phyloP scores from a whole-genome alignment of 345 rosid species.

The Xanthoceras sorbifolium region DNA sequence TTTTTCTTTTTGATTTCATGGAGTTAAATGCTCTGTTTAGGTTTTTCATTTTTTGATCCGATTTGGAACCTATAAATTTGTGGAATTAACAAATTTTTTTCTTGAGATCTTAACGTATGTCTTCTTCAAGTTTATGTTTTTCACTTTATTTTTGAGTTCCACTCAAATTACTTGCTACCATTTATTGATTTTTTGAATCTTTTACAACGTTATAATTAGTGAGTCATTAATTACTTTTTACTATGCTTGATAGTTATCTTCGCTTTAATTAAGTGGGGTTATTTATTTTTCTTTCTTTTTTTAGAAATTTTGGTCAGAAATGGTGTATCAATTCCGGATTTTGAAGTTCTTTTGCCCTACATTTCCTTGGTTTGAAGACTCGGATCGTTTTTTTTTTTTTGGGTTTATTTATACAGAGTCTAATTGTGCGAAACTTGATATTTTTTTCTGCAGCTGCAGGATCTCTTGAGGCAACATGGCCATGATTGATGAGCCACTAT shows the following conservation, averaged over 20 bases:
- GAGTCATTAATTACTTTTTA: background rate
- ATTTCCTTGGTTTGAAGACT: background rate
- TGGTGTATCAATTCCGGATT: background rate
- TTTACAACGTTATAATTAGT: background rate
- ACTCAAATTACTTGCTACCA: background rate
- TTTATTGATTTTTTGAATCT: background rate
- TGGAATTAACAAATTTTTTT: background rate
- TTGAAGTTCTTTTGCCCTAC: background rate
- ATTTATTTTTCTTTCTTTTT: background rate
- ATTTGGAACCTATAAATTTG: background rate
- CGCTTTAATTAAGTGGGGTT: background rate
- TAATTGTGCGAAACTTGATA: conserved; percentile 3
- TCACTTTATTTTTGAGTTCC: background rate
- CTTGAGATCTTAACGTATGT: conserved; percentile 15
- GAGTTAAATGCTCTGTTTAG: background rate
- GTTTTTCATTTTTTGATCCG: background rate
- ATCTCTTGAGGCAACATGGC: conserved; percentile 46
- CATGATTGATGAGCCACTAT: conserved; percentile 68
- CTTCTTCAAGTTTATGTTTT: background rate
- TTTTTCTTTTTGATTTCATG: background rate
- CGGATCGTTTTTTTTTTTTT: background rate
- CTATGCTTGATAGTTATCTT: background rate
- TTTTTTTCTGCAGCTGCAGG: conserved; percentile 10
- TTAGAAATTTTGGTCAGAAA: conserved; percentile 1
- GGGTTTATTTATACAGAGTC: background rate